Evolutionary conservation across 2,329 filamentous ascomycete species (phyloP).

Genomic region (Clarireedia paspali): DNA sequence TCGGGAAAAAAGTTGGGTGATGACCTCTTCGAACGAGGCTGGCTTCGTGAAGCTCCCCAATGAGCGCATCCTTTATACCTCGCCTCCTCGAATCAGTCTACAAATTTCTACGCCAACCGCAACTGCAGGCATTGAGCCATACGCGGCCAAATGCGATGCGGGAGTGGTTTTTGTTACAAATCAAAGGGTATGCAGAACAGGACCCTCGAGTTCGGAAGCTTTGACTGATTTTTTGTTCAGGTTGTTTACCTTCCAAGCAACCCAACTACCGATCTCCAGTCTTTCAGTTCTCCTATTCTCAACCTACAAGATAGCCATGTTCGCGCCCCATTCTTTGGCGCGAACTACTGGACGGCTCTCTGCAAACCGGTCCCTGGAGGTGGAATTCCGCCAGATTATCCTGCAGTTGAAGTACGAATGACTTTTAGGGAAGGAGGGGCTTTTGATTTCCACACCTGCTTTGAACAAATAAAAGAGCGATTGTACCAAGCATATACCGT

Average conservation of each 20-base stretch:
- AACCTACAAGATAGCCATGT: conserved; percentile 83
- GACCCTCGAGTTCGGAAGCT: neutral
- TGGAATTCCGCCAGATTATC: conserved; percentile 66
- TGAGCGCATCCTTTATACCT: conserved; percentile 75
- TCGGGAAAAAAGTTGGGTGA: conserved; percentile 66
- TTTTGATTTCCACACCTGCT: conserved; percentile 78
- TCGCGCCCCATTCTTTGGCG: conserved; percentile 83
- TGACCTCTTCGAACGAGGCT: conserved; percentile 64
- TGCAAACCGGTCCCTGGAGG: conserved; percentile 78
- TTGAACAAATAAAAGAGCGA: conserved; percentile 77
- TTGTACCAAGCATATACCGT: conserved; percentile 74
- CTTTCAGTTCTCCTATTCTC: conserved; percentile 82
- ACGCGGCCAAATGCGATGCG: conserved; percentile 64
- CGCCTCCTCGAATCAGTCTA: conserved; percentile 70
- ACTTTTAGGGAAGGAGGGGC: conserved; percentile 95
- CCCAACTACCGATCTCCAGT: conserved; percentile 61
- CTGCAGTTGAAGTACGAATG: conserved; percentile 71
- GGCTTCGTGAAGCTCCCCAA: conserved; percentile 79
- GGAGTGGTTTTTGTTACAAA: conserved; percentile 79
- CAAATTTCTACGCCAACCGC: conserved; percentile 58
- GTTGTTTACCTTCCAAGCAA: conserved; percentile 79
- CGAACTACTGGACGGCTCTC: conserved; percentile 79
- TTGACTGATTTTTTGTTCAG: conserved; percentile 36
- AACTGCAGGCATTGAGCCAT: conserved; percentile 53
- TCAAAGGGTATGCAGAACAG: conserved; percentile 57